Conservation (phyloP, 345 rosid species). For the Corymbia maculata region DNA sequence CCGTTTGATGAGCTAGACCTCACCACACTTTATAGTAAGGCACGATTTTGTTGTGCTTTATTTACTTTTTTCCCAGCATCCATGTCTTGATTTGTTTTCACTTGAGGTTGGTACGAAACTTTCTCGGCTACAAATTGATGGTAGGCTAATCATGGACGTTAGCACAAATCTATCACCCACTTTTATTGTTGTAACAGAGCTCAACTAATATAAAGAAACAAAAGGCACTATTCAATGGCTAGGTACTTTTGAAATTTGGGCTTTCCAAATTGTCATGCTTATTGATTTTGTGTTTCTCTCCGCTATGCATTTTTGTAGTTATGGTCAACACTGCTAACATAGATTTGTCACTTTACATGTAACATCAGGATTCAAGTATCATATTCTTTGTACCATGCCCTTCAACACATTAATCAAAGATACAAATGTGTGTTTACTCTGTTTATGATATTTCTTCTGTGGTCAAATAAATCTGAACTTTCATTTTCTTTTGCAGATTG, state of each 20-base stretch:
- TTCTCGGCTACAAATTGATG: not conserved
- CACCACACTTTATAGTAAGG: conserved; percentile 91
- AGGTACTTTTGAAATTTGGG: not conserved
- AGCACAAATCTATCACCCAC: not conserved
- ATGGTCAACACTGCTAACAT: not conserved
- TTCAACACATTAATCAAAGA: not conserved
- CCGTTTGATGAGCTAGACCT: conserved; percentile 98
- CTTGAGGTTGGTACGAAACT: not conserved
- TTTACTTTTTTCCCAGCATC: not conserved
- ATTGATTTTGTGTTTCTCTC: not conserved
- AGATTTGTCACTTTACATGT: not conserved
- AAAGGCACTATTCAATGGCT: not conserved
- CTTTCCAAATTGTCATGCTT: not conserved
- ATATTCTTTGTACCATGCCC: not conserved
- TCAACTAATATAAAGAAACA: not conserved
- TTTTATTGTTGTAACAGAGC: not conserved
- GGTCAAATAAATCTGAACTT: not conserved
- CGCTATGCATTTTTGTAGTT: not conserved
- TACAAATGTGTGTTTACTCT: not conserved
- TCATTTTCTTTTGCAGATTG: conserved; percentile 44
- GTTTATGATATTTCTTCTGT: not conserved
- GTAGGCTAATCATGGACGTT: not conserved
- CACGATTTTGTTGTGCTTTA: conserved; percentile 21
- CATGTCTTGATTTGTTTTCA: not conserved
- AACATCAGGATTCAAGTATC: not conserved